Percentiles rank a stretch among this genome's conserved stretches.
These are phyloP conservation scores for Populus ilicifolia DNA, from an alignment of 345 rosid genomes.

Conservation along the genomic window DNA sequence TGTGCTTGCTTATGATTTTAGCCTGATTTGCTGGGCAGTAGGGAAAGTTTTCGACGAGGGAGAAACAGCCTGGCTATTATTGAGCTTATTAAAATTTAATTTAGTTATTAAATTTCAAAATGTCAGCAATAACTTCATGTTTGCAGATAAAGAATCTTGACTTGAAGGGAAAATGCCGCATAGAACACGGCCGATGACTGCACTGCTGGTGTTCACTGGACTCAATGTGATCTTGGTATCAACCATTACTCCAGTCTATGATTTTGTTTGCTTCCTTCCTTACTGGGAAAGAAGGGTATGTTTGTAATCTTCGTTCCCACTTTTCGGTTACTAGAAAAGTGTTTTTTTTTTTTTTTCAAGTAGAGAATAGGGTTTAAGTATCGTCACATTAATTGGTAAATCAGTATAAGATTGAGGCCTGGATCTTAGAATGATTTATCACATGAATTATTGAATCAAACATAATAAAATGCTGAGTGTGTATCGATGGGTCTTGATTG, in stretches of 20 bases:
- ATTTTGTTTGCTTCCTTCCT: slow-evolving; percentile 67
- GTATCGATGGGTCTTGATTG: not conserved
- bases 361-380: no score
- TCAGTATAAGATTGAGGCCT: not conserved
- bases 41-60: not conserved
- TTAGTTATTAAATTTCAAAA: not conserved
- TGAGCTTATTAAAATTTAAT: not conserved
- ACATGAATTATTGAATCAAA: not conserved
- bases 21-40: not conserved
- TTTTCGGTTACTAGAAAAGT: not conserved
- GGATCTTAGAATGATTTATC: not conserved
- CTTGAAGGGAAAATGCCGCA: slow-evolving; percentile 44
- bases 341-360: not conserved
- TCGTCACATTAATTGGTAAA: not conserved
- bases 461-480: not conserved
- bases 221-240: slow-evolving; percentile 48
- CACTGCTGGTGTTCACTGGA: slow-evolving; percentile 52
- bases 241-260: slow-evolving; percentile 58
- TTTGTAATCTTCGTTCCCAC: not conserved
- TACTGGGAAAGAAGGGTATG: slow-evolving; percentile 76
- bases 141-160: not conserved
- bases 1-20: not conserved
- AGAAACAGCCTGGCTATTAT: not conserved
- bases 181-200: slow-evolving; percentile 54
- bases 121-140: not conserved